Evolutionary conservation across 2,329 filamentous ascomycete species (phyloP).

Genomic region (Aspergillus japonicus): DNA sequence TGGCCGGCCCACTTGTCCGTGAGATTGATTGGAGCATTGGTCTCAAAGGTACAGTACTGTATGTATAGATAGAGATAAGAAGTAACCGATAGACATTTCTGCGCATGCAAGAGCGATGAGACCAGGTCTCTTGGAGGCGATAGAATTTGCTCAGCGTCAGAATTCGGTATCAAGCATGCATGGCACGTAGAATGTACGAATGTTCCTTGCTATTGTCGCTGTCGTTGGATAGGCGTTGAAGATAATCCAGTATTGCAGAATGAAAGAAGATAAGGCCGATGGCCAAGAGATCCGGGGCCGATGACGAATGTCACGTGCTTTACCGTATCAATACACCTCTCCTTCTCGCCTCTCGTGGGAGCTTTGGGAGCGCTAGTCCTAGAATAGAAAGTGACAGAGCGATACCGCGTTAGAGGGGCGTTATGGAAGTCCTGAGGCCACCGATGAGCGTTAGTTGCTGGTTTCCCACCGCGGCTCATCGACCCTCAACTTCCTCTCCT

Average conservation of each 20-base stretch:
- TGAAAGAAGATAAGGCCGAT: neutral
- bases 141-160: neutral
- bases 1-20: neutral
- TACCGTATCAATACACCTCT: conserved; percentile 13
- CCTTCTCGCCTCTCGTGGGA: neutral
- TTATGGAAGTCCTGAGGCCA: conserved; percentile 14
- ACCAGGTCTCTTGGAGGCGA: neutral
- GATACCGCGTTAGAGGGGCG: conserved; percentile 5
- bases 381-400: neutral
- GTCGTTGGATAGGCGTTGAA: neutral
- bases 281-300: neutral
- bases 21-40: neutral
- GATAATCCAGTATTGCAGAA: neutral
- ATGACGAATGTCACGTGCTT: conserved; percentile 16
- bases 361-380: neutral
- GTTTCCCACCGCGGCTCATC: conserved; percentile 4
- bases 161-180: too few species aligned
- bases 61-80: neutral
- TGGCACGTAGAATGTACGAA: neutral
- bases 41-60: neutral
- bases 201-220: too few species aligned
- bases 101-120: neutral
- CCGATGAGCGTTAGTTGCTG: neutral
- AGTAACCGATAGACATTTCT: neutral
- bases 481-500: conserved; percentile 2